A percentile compares a stretch with the other conserved stretches of the same genome.
These are phyloP conservation scores for Trichoderma cornu-damae DNA, from an alignment of 2,329 filamentous ascomycete species.

Conservation along the genomic window DNA sequence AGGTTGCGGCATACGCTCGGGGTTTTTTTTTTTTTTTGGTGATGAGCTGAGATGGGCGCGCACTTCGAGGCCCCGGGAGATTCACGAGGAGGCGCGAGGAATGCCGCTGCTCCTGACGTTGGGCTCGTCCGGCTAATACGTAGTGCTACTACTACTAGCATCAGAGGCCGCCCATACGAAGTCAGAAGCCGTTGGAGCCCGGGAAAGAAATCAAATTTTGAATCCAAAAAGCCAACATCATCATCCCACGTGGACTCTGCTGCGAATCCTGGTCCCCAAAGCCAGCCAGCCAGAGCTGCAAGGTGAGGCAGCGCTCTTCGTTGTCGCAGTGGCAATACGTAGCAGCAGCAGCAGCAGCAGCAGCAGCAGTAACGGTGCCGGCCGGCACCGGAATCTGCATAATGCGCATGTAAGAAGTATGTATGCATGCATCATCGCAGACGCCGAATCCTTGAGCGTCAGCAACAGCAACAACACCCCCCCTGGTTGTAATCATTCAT, in stretches of 20 bases:
- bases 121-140: too few species aligned
- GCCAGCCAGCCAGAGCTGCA: too few species aligned
- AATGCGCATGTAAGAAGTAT: not conserved
- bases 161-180: too few species aligned
- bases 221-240: not conserved
- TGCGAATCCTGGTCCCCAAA: not conserved
- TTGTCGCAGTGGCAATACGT: too few species aligned
- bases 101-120: too few species aligned
- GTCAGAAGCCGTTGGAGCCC: too few species aligned
- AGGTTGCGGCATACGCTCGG: constrained; percentile 2
- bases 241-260: constrained; percentile 13
- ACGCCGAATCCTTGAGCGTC: constrained; percentile 4
- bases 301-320: not conserved
- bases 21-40: too few species aligned
- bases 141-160: too few species aligned
- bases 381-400: not conserved
- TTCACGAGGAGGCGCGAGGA: too few species aligned
- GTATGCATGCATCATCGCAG: constrained; percentile 10
- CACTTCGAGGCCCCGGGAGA: not conserved
- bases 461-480: not conserved
- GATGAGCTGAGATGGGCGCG: not conserved
- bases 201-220: not conserved
- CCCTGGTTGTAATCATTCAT: too few species aligned
- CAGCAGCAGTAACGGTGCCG: not conserved
- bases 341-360: not conserved